Evolutionary conservation across 164 flowering plant genomes (phyloP).

Genomic region (Magnolia kwangsiensis): DNA sequence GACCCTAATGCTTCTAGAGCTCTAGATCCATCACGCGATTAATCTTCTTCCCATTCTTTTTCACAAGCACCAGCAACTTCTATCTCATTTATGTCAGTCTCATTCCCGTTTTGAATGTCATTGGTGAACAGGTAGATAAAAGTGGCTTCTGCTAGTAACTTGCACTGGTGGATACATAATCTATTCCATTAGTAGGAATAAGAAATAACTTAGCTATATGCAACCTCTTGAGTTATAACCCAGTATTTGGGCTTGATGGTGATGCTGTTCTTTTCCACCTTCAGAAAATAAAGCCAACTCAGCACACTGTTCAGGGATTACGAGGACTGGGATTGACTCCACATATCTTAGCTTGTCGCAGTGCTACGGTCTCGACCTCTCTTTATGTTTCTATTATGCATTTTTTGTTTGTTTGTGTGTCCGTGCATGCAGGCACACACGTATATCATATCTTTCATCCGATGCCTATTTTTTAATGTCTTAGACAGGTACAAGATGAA

Average conservation of each 20-base stretch:
- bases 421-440: no score
- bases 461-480: no score
- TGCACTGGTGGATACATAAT: background rate
- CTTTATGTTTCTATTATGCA: conserved; percentile 14
- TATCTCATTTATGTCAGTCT: no score
- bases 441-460: no score
- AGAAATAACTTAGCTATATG: background rate
- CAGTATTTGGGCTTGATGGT: background rate
- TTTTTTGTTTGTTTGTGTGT: conserved; percentile 1
- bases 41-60: no score
- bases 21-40: no score
- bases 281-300: conserved; percentile 97
- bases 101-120: no score
- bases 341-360: conserved; percentile 82
- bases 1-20: no score
- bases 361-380: conserved; percentile 52
- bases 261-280: background rate
- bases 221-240: background rate
- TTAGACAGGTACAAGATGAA: no score
- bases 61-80: no score
- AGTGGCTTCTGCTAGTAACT: background rate
- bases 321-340: conserved; percentile 83
- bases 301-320: conserved; percentile 81
- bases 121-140: conserved; percentile 79
- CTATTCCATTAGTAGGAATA: background rate